phyloP scores from a whole-genome alignment of 768 basidiomycete genomes.

The Boletus reticuloceps region DNA sequence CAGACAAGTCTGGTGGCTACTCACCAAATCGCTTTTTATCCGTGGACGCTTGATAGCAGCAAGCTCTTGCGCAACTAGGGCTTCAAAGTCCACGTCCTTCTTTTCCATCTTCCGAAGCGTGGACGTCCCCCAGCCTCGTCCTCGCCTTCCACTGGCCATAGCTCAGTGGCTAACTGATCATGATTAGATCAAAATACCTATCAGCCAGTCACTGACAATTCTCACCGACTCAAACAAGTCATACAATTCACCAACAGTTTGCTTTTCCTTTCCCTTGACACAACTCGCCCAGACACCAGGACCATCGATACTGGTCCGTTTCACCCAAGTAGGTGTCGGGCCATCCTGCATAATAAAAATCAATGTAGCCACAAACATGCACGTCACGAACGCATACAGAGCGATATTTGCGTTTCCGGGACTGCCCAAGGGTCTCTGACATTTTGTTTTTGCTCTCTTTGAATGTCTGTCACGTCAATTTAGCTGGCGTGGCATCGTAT shows the following conservation, averaged over 20 bases:
- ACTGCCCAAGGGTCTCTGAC: slow-evolving; percentile 18
- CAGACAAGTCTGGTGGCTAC: slow-evolving; percentile 11
- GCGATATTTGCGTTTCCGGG: slow-evolving; percentile 48
- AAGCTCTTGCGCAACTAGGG: slow-evolving; percentile 69
- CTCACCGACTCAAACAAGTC: slow-evolving; percentile 77
- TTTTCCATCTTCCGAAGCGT: slow-evolving; percentile 35
- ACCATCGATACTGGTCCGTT: slow-evolving; percentile 59
- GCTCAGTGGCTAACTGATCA: slow-evolving; percentile 60
- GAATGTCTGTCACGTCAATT: neutral
- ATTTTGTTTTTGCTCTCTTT: slow-evolving; percentile 5
- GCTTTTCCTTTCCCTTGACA: slow-evolving; percentile 81
- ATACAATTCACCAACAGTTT: slow-evolving; percentile 71
- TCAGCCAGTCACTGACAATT: slow-evolving; percentile 4
- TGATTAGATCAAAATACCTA: slow-evolving; percentile 8
- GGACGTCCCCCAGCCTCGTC: slow-evolving; percentile 22
- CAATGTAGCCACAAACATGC: neutral
- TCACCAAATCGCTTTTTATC: slow-evolving; percentile 62
- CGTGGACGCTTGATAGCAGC: slow-evolving; percentile 66
- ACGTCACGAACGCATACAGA: slow-evolving; percentile 37
- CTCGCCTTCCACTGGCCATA: slow-evolving; percentile 56
- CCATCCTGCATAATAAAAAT: slow-evolving; percentile 49
- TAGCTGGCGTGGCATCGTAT: neutral
- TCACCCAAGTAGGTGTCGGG: slow-evolving; percentile 58
- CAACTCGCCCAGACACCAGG: slow-evolving; percentile 87
- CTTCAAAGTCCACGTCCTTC: slow-evolving; percentile 58